These are phyloP conservation scores for Apiospora kogelbergensis DNA, from an alignment of 2,329 filamentous ascomycete species.

Conservation along the genomic window DNA sequence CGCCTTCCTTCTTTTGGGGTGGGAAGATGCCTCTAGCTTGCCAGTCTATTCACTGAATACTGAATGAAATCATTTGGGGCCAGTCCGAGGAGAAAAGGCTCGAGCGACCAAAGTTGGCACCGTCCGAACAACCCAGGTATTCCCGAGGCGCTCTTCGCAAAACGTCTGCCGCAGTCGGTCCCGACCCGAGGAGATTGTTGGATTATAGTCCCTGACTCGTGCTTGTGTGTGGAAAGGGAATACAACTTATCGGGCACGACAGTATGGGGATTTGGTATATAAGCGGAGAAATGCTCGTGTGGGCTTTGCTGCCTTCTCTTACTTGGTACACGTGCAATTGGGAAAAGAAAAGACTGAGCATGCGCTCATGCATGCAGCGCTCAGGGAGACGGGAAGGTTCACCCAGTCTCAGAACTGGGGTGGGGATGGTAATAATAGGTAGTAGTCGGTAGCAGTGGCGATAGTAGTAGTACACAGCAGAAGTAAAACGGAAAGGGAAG, in stretches of 20 bases:
- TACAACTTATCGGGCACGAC: not conserved
- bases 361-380: not conserved
- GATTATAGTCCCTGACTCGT: not conserved
- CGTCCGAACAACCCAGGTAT: conserved; percentile 5
- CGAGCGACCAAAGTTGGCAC: conserved; percentile 12
- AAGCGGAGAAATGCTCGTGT: not conserved
- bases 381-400: not conserved
- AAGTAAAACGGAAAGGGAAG: conserved; percentile 4
- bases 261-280: not conserved
- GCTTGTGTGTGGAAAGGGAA: not conserved
- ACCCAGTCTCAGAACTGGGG: conserved; percentile 2
- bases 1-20: conserved; percentile 4
- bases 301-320: not conserved
- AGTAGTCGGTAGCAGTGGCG: not conserved
- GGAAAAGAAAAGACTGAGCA: not conserved
- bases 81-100: conserved; percentile 5
- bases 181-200: not conserved
- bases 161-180: conserved; percentile 5
- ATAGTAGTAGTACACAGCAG: not conserved
- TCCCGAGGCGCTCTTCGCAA: conserved; percentile 1
- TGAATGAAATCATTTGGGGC: conserved; percentile 13
- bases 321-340: conserved; percentile 1
- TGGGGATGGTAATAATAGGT: not conserved
- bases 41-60: conserved; percentile 5
- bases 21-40: conserved; percentile 7